phyloP scores from a whole-genome alignment of 2,329 filamentous ascomycete species.

The Aspergillus clavatus region DNA sequence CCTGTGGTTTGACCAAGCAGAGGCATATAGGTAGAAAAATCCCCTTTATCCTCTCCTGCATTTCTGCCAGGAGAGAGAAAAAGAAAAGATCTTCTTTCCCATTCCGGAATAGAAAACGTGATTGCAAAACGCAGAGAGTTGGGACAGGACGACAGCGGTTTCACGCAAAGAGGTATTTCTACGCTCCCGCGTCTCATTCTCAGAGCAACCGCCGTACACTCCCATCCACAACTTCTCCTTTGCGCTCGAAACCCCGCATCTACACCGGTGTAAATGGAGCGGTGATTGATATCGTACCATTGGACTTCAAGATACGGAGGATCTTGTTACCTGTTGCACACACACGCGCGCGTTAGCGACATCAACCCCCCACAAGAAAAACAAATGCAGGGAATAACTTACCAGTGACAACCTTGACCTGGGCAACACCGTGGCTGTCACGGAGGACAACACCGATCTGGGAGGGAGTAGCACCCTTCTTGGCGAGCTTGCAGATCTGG shows the following conservation, averaged over 20 bases:
- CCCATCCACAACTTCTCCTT: background rate
- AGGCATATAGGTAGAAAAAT: conserved; percentile 57
- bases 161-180: background rate
- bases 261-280: conserved; percentile 14
- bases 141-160: background rate
- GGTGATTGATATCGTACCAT: conserved; percentile 62
- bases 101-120: conserved; percentile 10
- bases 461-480: conserved; percentile 96
- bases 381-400: conserved; percentile 39
- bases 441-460: conserved; percentile 99
- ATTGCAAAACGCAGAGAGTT: background rate
- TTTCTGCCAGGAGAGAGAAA: conserved; percentile 23
- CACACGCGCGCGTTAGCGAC: conserved; percentile 38
- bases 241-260: conserved; percentile 17
- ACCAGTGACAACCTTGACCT: conserved; percentile 97
- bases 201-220: conserved; percentile 5
- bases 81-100: no score
- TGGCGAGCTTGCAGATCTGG: conserved; percentile 97
- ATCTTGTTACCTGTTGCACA: conserved; percentile 85
- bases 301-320: conserved; percentile 96
- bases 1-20: conserved; percentile 71
- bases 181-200: background rate
- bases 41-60: conserved; percentile 23
- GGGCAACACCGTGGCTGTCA: conserved; percentile 96
- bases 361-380: background rate